Evolutionary conservation across 768 basidiomycete species (phyloP).

Genomic region (Panus rudis): DNA sequence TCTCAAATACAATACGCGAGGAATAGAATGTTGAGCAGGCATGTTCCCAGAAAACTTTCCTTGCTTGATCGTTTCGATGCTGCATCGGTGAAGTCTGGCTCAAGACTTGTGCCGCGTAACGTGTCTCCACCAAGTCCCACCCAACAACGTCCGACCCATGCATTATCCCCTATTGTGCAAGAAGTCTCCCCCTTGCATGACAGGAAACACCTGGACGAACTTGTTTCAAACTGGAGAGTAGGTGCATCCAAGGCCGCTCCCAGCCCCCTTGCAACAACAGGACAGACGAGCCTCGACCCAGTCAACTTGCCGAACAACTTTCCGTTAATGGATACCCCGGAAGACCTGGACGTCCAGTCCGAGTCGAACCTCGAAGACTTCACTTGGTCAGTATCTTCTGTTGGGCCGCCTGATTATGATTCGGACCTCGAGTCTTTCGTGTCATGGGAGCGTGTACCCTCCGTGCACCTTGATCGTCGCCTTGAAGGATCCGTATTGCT

Average conservation of each 20-base stretch:
- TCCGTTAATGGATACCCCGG: conserved; percentile 14
- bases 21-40: conserved; percentile 33
- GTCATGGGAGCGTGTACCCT: conserved; percentile 36
- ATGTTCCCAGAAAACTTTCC: conserved; percentile 61
- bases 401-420: conserved; percentile 46
- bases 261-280: conserved; percentile 38
- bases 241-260: conserved; percentile 43
- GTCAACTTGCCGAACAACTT: conserved; percentile 43
- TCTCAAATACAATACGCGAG: conserved; percentile 22
- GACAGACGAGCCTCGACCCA: conserved; percentile 45
- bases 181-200: conserved; percentile 49
- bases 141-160: conserved; percentile 21
- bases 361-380: conserved; percentile 60
- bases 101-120: conserved; percentile 16
- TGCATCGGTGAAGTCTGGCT: conserved; percentile 27
- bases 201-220: conserved; percentile 40
- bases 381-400: conserved; percentile 62
- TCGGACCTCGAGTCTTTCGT: conserved; percentile 32
- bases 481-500: conserved; percentile 49
- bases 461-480: conserved; percentile 51
- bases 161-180: conserved; percentile 57
- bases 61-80: conserved; percentile 59
- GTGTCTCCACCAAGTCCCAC: conserved; percentile 22
- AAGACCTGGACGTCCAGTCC: conserved; percentile 25
- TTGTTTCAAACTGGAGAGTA: conserved; percentile 63